Conservation (phyloP, 2,329 filamentous ascomycete species). For the Stenocarpella maydis region DNA sequence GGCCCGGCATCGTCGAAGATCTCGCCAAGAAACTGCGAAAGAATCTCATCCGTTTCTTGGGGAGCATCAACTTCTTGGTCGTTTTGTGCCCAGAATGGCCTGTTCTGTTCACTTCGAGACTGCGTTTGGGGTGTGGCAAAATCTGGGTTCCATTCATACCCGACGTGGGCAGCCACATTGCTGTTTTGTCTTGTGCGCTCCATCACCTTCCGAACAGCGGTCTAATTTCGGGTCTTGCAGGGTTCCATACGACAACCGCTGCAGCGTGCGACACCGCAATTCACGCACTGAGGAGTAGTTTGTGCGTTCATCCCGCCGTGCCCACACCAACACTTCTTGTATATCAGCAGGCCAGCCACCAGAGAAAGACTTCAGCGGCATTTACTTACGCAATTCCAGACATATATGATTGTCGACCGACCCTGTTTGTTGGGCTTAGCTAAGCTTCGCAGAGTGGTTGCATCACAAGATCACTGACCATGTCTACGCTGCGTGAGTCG, state of each 20-base stretch:
- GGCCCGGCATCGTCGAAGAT: background rate
- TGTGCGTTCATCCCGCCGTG: background rate
- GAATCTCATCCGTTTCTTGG: background rate
- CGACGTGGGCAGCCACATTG: background rate
- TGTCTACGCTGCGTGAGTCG: background rate
- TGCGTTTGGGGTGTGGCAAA: background rate
- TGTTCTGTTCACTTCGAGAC: background rate
- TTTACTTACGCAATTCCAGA: constrained; percentile 2
- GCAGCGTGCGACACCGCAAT: background rate
- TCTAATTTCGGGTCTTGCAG: background rate
- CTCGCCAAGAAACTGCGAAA: constrained; percentile 3
- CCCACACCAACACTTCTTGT: background rate
- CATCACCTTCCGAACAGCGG: background rate
- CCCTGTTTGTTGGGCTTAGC: background rate
- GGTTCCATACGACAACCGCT: background rate
- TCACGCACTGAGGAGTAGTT: background rate
- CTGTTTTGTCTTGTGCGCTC: background rate
- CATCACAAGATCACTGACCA: constrained; percentile 7
- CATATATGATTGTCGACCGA: background rate
- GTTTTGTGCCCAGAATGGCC: background rate
- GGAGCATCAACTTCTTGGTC: background rate
- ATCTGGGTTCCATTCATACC: constrained; percentile 1
- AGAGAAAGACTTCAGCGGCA: background rate
- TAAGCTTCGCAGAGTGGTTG: background rate
- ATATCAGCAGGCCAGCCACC: background rate